Evolutionary conservation across 768 basidiomycete species (phyloP), one percentile per base, ranked within the genome.

Genomic region (Amanita rubescens): DNA sequence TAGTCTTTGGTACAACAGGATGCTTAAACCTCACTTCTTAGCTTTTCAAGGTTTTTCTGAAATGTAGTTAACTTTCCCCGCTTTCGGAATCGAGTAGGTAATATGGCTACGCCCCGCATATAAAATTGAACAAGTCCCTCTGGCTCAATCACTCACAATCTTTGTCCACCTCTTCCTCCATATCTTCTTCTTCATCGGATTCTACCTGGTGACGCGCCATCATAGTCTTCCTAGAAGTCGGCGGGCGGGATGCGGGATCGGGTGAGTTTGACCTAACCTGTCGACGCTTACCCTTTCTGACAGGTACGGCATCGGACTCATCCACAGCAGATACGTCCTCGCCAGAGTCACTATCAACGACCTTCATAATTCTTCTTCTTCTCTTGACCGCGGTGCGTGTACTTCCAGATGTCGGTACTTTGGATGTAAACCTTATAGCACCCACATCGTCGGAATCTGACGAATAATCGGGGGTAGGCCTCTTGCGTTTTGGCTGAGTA

Each of bases 41-140:
- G 60, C 56, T 74, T 82, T 56, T 86, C 82, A 12, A 90, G 64
- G 55, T 78, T 84, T 62, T 73, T 75, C 58, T 82, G 84, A 63
- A 80, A 90, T 5, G 66, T 56, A 12, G 82, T 76, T 64, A 75
- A 73, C 66, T 79, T 87, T 54, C 73, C 70, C 27, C 87, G 78
- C 24, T 68, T 64, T 33, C 90, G 82, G 27, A 91, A 65, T 41
- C 89, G 82, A 6, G 68, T 70, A 22, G 82, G 72, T 37, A 92
- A 68, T 25, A 91, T 85, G 49, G 71, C 85, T 90, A 56, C 20
- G 9, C 12, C 3, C 9, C 19, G 32, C 14, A 19, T 10, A 17
- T 48, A 20, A 44, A 32, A 19, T 51, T 19, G 9, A 33, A 42
- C 49, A 39, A 34, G 34, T 15, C 25, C 51, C 41, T n/a, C 44